Conservation (phyloP, 140 eudicot species). For the Senecio squalidus region DNA sequence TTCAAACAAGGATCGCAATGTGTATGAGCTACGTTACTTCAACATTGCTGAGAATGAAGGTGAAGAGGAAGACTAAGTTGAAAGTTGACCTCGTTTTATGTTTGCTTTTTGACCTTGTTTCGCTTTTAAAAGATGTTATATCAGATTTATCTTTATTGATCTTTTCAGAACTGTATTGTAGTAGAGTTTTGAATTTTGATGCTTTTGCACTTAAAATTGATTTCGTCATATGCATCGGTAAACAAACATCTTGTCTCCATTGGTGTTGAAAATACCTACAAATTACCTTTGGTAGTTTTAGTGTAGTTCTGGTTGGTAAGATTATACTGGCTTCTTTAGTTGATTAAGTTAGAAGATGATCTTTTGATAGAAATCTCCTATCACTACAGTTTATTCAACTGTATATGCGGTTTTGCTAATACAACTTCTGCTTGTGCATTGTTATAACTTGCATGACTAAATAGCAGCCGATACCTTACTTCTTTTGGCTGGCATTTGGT, state of each 20-base stretch:
- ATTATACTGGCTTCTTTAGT: too few relatives aligned
- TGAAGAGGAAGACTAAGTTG: slow-evolving; percentile 49
- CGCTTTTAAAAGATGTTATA: slow-evolving; percentile 11
- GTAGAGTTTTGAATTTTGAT: slow-evolving; percentile 17
- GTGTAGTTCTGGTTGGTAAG: too few relatives aligned
- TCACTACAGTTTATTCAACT: too few relatives aligned
- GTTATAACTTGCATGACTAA: too few relatives aligned
- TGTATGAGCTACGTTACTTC: slow-evolving; percentile 61
- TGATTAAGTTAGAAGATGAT: too few relatives aligned
- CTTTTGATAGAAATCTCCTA: too few relatives aligned
- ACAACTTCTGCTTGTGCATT: too few relatives aligned
- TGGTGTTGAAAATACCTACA: too few relatives aligned
- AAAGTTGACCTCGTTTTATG: slow-evolving; percentile 17
- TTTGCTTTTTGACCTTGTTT: slow-evolving; percentile 16
- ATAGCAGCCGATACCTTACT: too few relatives aligned
- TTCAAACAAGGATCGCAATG: slow-evolving; percentile 62
- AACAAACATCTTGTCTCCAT: not conserved
- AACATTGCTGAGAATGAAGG: slow-evolving; percentile 72
- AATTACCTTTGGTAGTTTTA: too few relatives aligned
- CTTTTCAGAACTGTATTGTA: slow-evolving; percentile 22
- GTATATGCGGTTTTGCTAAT: too few relatives aligned
- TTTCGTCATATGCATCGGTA: not conserved
- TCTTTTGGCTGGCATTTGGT: too few relatives aligned
- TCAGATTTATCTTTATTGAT: slow-evolving; percentile 3
- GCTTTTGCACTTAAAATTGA: slow-evolving; percentile 7